Evolutionary conservation across 768 basidiomycete species (phyloP), one percentile per base, ranked within the genome.

Genomic region (Pulveroboletus sp.): DNA sequence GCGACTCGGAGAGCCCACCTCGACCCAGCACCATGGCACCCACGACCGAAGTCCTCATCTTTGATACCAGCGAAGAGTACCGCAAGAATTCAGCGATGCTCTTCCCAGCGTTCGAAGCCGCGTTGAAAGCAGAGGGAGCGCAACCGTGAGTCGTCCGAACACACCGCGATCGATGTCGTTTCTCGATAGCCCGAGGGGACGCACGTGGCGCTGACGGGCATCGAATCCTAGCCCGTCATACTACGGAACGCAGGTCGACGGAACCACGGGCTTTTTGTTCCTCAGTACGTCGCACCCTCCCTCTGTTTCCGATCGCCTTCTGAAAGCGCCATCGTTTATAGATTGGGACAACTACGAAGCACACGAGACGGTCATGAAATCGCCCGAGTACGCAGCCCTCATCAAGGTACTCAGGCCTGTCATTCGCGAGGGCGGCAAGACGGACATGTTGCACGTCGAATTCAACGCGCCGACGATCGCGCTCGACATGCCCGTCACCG

Each of bases 291-390:
- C 13, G 17, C 22, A 23, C 9, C 8, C 6, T 34, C 14, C 30
- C 7, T 22, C n/a, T 16, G 3, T 11, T 24, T 20, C n/a, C 16
- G 16, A 34, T 23, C 13, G 38, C 17, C n/a, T n/a, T 14, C 45
- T 5, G 40, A 12, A 24, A 14, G 9, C 3, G 14, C 19, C 23
- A 17, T 44, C 22, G 10, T n/a, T 38, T 12, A 9, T 23, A 68
- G 65, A 68, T 44, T 65, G 63, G 63, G 65, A 63, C 12, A 61
- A 12, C 31, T 50, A 45, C 10, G 58, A 65, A 9, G 35, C 52
- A n/a, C 65, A 65, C 50, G 30, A 53, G 31, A 48, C 51, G 1
- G 0, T 61, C 27, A 55, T 58, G 1, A 20, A 53, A 4, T 35
- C 16, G 8, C 27, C 47, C 2, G 24, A 32, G 5, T 60, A 61